Base-by-base conservation (phyloP, 2,329 filamentous ascomycete genomes). In the Polychaeton citri region DNA sequence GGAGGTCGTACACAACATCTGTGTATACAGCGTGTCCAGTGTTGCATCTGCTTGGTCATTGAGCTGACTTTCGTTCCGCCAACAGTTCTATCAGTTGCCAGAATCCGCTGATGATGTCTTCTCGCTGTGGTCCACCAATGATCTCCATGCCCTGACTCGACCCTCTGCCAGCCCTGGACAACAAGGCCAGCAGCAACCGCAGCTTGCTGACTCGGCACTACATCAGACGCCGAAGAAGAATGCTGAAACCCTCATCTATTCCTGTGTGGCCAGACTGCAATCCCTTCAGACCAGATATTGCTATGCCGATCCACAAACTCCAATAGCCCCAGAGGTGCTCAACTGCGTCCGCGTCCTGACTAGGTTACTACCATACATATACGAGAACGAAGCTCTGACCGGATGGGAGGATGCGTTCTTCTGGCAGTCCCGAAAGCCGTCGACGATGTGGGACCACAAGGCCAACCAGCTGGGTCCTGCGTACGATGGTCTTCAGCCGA, bases 71-170 rank as follows among this genome's bases (percentile, higher is more conserved):
- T 21, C 20, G 19, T 18, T 18, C 18, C 19, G 13, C 13, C 16
- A 17, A 26, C 43, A 95, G 82, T 96, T 96, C 65, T 96, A 88
- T 87, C 84, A 94, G 60, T 77, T 98, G 30, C 90, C 90, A 43
- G 90, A 96, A 61, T 87, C 86, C 10, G 77, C 84, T 35, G 90
- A 96, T 57, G 90, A 98, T 66, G 79, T 98, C 53, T 96, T 96
- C 66, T 93, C 85, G 55, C 74, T 96, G 42, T 96, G 95, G 63
- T 86, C 87, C 24, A 77, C 86, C 5, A 76, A 60, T 32, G 64
- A 67, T 43, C 37, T 56, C 6, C 49, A 46, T 21, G 41, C 43
- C 36, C 43, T 56, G 26, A 56, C 53, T 9, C 42, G 46, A 21
- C 49, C 42, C 19, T 42, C 44, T 19, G 34, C 79, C 39, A 83